Base-by-base conservation (phyloP, 2,329 filamentous ascomycete genomes). In the Xylaria sp. region DNA sequence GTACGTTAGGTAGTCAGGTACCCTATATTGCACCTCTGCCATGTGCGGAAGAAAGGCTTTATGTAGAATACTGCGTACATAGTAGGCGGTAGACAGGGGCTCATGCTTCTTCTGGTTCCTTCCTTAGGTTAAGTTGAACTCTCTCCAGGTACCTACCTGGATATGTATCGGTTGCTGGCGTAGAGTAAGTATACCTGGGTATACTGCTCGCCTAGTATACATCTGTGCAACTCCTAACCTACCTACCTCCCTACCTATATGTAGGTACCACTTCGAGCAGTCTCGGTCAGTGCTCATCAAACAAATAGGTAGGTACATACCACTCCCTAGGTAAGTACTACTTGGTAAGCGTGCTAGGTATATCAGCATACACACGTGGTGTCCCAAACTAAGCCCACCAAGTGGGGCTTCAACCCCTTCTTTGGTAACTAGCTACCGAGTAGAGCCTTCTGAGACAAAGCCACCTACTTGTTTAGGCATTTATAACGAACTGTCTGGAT, bases 281-380 rank as follows among this genome's bases (percentile, higher is more conserved):
- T 37, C 50, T 32, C n/a, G 13, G 44, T 39, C 58, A 41, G 60
- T 55, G 34, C 41, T 65, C 39, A 64, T 64, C 48, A 62, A 62
- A 54, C 59, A 50, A 25, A 23, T 23, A 9, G 18, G 44, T 20
- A 48, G 7, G 5, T 48, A n/a, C n/a, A 1, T 48, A n/a, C n/a
- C 7, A 1, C 13, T 46, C 2, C 13, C 7, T 23, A 48, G 46
- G 4, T 32, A 52, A 18, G 50, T 52, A 52, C 2, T 13, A 32
- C 20, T 34, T 4, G 34, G 12, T 28, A 25, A 25, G 23, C 3
- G 28, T 28, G 28, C 28, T 28, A 28, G 28, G 28, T 25, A 57
- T 8, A 48, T 34, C 23, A 59, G 56, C 18, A 57, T 25, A 57
- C 23, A 41, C 54, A 65, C 56, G 48, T 60, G 56, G 56, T 39